Base-by-base conservation (phyloP, 1,139 yeast genomes). In the Yamadazyma diddensiae region DNA sequence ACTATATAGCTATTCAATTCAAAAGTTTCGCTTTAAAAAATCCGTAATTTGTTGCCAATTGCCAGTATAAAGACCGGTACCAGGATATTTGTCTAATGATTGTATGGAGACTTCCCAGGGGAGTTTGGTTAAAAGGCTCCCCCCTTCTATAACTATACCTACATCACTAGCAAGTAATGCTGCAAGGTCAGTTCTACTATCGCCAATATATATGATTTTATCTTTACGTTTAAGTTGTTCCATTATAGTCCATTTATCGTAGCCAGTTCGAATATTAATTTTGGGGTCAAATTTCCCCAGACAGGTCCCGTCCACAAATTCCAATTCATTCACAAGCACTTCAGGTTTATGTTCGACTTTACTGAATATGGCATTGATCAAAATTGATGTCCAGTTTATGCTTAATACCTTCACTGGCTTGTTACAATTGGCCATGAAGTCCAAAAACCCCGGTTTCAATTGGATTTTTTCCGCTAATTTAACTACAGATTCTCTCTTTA, bases 141-240 rank as follows among this genome's bases (percentile, higher is more conserved):
- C 56, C 3, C 62, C 62, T 11, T 56, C 62, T 30, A 80, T 62
- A 0, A 73, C 63, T 4, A 79, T 55, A 0, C 82, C 85, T 13
- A 53, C 41, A 36, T 70, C 70, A 2, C 77, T 74, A 22, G 62
- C 64, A 9, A 75, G 38, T 49, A 81, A 53, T 1, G 80, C 69
- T 23, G 78, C 53, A 11, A 80, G 55, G 53, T 82, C 92, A 0
- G 85, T 78, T 1, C 73, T 46, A 39, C 85, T 77, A 47, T 82
- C 92, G 1, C 92, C 92, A 11, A 80, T 59, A 47, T 80, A 82
- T 29, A 70, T 54, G 1, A 69, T 36, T 0, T 38, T 42, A 15
- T 40, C 35, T 13, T 39, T 33, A 14, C 47, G 31, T 5, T 45
- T 38, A 2, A 70, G 39, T 5, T 41, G 26, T 7, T 49, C 32